Base-by-base conservation (phyloP, 2,329 filamentous ascomycete species). In the Akanthomyces lecanii region DNA sequence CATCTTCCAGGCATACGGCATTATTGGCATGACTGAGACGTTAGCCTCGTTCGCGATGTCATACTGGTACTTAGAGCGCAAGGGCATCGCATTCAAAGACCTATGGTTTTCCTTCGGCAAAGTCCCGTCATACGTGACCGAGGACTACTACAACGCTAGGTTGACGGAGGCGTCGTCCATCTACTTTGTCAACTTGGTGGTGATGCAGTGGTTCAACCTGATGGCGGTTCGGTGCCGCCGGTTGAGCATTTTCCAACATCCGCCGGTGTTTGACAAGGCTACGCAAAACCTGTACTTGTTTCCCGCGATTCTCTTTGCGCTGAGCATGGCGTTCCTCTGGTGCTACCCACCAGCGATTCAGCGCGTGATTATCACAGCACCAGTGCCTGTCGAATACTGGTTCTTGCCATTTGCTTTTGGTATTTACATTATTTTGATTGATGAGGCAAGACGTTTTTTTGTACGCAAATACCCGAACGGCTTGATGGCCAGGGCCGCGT, bases 181-280 rank as follows among this genome's bases (percentile, higher is more conserved):
- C 64, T 93, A 93, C 74, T 93, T 93, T 69, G 84, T 92, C 67
- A 93, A 88, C 64, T 77, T 94, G 25, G 90, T 94, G 2, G 86
- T 93, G 55, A 91, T 93, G 89, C 88, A 91, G 79, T 88, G 87
- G 80, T 92, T 92, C 79, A 91, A 89, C 71, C 78, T 92, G 4
- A 82, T 92, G 70, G 85, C 86, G 1, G 81, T 90, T 5, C 81
- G 89, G 18, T 93, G 85, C 1, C 79, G 87, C 1, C 80, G 84
- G 1, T 78, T 89, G 25, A 84, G 84, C 62, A 84, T 93, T 66
- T 86, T 93, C 72, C 87, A 91, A 70, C 89, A 92, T 67, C 85
- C 87, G 3, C 89, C 89, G 0, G 65, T 83, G 8, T 86, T 89
- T 73, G 89, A 89, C 71, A 83, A 80, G 68, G 71, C 76, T 12